Evolutionary conservation across 2,329 filamentous ascomycete genomes (phyloP).

Genomic region (Akanthomyces muscarius): DNA sequence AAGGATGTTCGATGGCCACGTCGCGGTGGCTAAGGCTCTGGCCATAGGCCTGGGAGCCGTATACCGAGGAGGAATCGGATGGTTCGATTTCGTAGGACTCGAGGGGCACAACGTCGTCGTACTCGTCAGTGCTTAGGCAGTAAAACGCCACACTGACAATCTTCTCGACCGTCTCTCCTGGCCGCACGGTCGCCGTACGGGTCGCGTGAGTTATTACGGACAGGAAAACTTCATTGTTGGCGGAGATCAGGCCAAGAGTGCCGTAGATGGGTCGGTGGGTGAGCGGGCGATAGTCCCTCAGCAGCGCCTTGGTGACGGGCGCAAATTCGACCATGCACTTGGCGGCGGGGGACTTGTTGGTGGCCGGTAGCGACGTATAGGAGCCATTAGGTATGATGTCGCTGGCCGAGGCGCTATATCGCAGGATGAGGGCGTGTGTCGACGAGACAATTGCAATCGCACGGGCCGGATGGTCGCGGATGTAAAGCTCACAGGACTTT

Average conservation of each 20-base stretch:
- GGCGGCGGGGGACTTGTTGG: constrained; percentile 44
- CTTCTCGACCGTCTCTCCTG: constrained; percentile 83
- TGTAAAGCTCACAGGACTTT: constrained; percentile 71
- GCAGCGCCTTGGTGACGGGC: constrained; percentile 57
- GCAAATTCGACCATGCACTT: constrained; percentile 88
- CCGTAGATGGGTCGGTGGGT: constrained; percentile 73
- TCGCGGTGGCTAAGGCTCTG: constrained; percentile 61
- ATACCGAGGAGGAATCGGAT: constrained; percentile 44
- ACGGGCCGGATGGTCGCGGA: constrained; percentile 82
- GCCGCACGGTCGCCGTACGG: constrained; percentile 75
- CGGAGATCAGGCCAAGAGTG: constrained; percentile 81
- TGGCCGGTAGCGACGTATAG: constrained; percentile 48
- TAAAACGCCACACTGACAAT: constrained; percentile 89
- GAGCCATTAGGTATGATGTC: constrained; percentile 57
- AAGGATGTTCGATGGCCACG: constrained; percentile 76
- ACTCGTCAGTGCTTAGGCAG: constrained; percentile 81
- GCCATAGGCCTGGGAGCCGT: constrained; percentile 39
- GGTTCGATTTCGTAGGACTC: constrained; percentile 49
- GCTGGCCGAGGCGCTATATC: constrained; percentile 65
- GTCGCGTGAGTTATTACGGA: constrained; percentile 80
- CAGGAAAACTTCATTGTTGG: constrained; percentile 81
- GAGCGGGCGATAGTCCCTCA: constrained; percentile 73
- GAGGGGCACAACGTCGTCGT: constrained; percentile 68
- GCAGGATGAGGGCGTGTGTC: constrained; percentile 78
- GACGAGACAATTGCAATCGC: constrained; percentile 81